phyloP scores from a whole-genome alignment of 805 yeast genomes.

The Myxozyma melibiosi region DNA sequence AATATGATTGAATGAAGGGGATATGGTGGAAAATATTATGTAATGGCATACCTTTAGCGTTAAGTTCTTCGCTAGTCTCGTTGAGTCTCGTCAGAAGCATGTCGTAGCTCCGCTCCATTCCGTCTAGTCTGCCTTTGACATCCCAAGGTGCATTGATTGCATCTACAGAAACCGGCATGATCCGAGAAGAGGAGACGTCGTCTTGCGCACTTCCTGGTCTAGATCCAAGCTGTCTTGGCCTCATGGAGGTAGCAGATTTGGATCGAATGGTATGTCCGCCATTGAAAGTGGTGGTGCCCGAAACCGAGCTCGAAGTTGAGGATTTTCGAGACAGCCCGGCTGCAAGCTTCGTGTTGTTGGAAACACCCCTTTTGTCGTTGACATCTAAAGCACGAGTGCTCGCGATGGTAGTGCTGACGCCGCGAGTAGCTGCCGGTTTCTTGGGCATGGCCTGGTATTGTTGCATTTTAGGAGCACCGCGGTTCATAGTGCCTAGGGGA shows the following conservation, averaged over 20 bases:
- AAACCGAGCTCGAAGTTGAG: background rate
- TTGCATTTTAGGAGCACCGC: conserved; percentile 20
- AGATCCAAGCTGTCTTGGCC: background rate
- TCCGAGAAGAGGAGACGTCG: conserved; percentile 1
- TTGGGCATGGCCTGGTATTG: background rate
- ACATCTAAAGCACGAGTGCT: background rate
- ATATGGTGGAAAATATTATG: background rate
- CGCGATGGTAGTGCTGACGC: background rate
- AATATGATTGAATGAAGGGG: background rate
- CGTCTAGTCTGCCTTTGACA: conserved; percentile 27
- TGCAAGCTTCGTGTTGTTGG: background rate
- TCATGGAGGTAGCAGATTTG: conserved; percentile 22
- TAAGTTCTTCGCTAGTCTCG: conserved; percentile 12
- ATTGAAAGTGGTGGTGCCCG: conserved; percentile 13
- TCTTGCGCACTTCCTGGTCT: conserved; percentile 20
- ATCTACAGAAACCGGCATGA: conserved; percentile 15
- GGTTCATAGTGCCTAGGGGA: conserved; percentile 16
- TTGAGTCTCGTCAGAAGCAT: conserved; percentile 1
- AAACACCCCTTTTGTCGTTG: background rate
- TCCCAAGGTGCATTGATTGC: conserved; percentile 17
- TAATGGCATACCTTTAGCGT: conserved; percentile 12
- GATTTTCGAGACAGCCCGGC: background rate
- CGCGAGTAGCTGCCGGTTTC: conserved; percentile 4
- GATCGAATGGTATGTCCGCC: conserved; percentile 16
- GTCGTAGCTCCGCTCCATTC: conserved; percentile 21